phyloP scores from a whole-genome alignment of 768 basidiomycete species.

The Tricholoma sp. region DNA sequence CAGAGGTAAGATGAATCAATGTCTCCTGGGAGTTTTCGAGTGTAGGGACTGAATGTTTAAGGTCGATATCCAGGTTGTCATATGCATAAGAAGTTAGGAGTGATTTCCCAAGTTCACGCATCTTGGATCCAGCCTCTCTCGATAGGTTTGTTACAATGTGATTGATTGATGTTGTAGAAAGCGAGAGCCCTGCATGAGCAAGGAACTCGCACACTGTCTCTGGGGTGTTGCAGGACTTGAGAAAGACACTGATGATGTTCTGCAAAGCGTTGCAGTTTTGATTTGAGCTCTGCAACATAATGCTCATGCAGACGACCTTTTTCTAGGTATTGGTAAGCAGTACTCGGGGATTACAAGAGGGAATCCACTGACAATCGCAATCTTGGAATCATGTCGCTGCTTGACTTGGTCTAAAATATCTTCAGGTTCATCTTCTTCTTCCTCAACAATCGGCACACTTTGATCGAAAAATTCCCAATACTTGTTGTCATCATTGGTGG shows the following conservation, averaged over 20 bases:
- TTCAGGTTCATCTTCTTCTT: conserved; percentile 1
- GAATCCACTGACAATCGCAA: conserved; percentile 2
- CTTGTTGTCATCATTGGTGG: not conserved
- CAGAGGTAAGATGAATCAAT: too few species aligned
- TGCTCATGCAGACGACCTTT: conserved; percentile 18
- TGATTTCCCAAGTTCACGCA: too few species aligned
- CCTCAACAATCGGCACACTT: conserved; percentile 4
- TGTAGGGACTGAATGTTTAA: too few species aligned
- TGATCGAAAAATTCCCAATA: conserved; percentile 4
- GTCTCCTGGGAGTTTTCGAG: too few species aligned
- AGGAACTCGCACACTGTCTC: conserved; percentile 24
- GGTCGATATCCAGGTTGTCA: too few species aligned
- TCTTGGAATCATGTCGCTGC: not conserved
- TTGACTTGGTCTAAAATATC: not conserved
- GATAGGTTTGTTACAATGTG: conserved; percentile 20
- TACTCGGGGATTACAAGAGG: not conserved
- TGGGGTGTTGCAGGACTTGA: conserved; percentile 19
- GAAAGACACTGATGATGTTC: conserved; percentile 23
- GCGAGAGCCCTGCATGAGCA: conserved; percentile 22
- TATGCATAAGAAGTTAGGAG: too few species aligned
- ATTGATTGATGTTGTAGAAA: conserved; percentile 22
- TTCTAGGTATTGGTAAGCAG: conserved; percentile 10
- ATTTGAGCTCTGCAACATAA: conserved; percentile 22
- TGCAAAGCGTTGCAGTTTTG: conserved; percentile 20
- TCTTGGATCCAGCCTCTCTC: too few species aligned